Percentiles rank a stretch among this genome's conserved stretches.
Conservation (phyloP, 306 rosid species). For the Prunus mongolica region DNA sequence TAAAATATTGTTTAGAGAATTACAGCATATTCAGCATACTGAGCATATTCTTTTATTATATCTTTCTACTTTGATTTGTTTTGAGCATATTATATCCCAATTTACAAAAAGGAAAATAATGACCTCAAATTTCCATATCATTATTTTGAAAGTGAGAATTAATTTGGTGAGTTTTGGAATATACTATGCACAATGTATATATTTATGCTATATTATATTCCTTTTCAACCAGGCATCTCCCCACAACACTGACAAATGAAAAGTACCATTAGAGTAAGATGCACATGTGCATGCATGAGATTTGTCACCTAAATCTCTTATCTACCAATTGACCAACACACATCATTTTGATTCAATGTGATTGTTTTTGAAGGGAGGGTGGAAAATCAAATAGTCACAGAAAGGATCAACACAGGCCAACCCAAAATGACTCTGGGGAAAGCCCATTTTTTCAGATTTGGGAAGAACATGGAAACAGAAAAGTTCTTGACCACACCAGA, state of each 20-base stretch:
- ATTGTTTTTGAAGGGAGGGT: no score
- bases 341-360: no score
- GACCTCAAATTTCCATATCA: neutral
- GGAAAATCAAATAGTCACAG: no score
- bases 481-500: no score
- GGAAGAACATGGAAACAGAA: no score
- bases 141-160: neutral
- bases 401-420: no score
- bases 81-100: no score
- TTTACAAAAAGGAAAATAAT: neutral
- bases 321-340: neutral
- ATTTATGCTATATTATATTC: slow-evolving; percentile 1
- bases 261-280: neutral
- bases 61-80: no score
- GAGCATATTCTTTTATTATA: slow-evolving; percentile 3
- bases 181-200: neutral
- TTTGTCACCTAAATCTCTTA: neutral
- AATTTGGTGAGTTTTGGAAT: neutral
- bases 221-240: neutral
- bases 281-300: neutral
- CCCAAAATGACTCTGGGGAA: no score
- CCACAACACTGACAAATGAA: neutral
- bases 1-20: neutral
- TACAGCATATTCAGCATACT: slow-evolving; percentile 12
- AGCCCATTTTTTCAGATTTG: no score